phyloP scores from a whole-genome alignment of 2,329 filamentous ascomycete genomes.

The Fusarium duplospermum region DNA sequence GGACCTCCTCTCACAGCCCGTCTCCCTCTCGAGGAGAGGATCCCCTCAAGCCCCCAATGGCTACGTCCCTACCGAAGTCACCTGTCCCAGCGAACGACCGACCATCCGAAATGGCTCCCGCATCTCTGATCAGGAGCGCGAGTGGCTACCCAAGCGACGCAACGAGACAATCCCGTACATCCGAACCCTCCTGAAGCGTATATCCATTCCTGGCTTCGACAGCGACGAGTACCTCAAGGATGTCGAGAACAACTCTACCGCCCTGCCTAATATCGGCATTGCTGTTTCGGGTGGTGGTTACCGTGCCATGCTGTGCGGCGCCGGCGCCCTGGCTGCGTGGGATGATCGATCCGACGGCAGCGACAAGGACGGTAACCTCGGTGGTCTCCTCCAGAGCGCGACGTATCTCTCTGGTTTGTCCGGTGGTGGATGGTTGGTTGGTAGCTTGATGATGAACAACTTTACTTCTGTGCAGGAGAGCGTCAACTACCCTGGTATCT shows the following conservation, averaged over 20 bases:
- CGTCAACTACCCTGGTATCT: constrained; percentile 51
- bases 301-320: constrained; percentile 86
- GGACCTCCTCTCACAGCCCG: constrained; percentile 22
- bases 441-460: constrained; percentile 87
- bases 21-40: constrained; percentile 40
- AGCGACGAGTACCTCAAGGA: constrained; percentile 74
- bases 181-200: constrained; percentile 75
- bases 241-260: constrained; percentile 45
- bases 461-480: constrained; percentile 70
- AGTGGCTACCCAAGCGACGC: constrained; percentile 79
- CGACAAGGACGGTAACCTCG: constrained; percentile 71
- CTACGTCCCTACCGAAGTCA: constrained; percentile 76
- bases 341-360: constrained; percentile 73
- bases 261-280: constrained; percentile 73
- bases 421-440: constrained; percentile 86
- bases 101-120: constrained; percentile 70
- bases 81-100: constrained; percentile 78
- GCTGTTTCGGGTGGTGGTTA: constrained; percentile 88
- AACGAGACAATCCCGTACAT: constrained; percentile 81
- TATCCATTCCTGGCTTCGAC: constrained; percentile 83
- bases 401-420: constrained; percentile 87
- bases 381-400: constrained; percentile 82
- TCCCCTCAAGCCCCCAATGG: constrained; percentile 56
- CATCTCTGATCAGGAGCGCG: constrained; percentile 76
- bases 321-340: constrained; percentile 82